phyloP scores from a whole-genome alignment of 1,284 basidiomycete species.

The Apiotrichum domesticum region DNA sequence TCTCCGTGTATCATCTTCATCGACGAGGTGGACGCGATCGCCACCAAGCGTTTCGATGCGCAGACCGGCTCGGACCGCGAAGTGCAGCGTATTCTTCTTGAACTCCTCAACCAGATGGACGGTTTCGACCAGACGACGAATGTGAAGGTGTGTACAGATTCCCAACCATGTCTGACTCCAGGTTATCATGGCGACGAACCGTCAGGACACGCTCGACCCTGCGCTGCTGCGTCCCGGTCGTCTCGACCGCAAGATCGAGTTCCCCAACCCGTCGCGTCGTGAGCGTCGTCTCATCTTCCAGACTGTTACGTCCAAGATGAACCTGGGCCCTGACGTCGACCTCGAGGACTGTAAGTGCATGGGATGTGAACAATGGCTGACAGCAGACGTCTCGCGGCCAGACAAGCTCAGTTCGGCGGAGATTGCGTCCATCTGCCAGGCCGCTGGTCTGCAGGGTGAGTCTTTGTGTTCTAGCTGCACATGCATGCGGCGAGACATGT shows the following conservation, averaged over 20 bases:
- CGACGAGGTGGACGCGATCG: conserved; percentile 98
- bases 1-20: conserved; percentile 99
- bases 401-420: conserved; percentile 94
- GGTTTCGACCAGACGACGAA: conserved; percentile 99
- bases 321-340: conserved; percentile 94
- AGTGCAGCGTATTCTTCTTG: conserved; percentile 98
- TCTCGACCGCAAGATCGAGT: conserved; percentile 97
- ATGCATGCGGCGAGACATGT: not conserved
- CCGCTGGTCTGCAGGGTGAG: conserved; percentile 90
- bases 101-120: conserved; percentile 98
- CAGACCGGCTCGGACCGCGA: conserved; percentile 99
- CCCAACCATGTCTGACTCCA: conserved; percentile 36
- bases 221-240: conserved; percentile 95
- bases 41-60: conserved; percentile 98
- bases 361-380: conserved; percentile 6
- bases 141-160: conserved; percentile 69
- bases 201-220: conserved; percentile 92
- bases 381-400: conserved; percentile 84
- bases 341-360: conserved; percentile 82
- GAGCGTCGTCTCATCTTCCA: conserved; percentile 99
- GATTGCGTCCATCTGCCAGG: conserved; percentile 93
- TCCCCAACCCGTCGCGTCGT: conserved; percentile 86
- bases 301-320: conserved; percentile 96
- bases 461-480: not conserved
- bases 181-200: conserved; percentile 99